A percentile compares a stretch with the other conserved stretches of the same genome.
These are phyloP conservation scores for Pichia sp. DNA, from an alignment of 1,139 yeast genomes.

Conservation along the genomic window DNA sequence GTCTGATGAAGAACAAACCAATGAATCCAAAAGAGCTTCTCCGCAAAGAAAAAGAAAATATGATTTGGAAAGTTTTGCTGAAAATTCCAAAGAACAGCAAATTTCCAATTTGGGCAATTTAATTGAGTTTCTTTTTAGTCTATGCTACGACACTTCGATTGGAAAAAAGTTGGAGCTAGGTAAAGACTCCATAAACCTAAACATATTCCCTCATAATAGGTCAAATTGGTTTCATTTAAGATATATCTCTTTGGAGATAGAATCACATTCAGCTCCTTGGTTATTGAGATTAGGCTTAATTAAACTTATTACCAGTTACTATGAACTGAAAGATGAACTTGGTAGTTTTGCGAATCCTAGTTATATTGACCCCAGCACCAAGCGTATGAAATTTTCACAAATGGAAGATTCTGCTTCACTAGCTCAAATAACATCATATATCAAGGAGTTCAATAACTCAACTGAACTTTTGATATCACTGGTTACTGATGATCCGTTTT, in stretches of 20 bases:
- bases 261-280: constrained; percentile 28
- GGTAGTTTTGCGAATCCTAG: not conserved
- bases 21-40: no score
- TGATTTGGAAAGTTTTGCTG: no score
- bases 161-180: constrained; percentile 20
- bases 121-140: constrained; percentile 12
- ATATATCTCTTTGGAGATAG: constrained; percentile 23
- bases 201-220: constrained; percentile 6
- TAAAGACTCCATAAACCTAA: constrained; percentile 21
- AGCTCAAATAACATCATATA: constrained; percentile 1
- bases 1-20: no score
- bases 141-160: constrained; percentile 11
- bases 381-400: not conserved
- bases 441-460: constrained; percentile 3
- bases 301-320: constrained; percentile 27
- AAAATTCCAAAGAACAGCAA: no score
- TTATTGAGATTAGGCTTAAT: constrained; percentile 27
- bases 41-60: no score
- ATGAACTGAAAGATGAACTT: constrained; percentile 10
- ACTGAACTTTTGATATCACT: constrained; percentile 6
- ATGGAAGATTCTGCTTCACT: no score
- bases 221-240: constrained; percentile 28
- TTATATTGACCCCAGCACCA: not conserved
- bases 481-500: constrained; percentile 3
- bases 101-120: constrained; percentile 9